Percentiles rank a stretch among this genome's conserved stretches.
phyloP scores from a whole-genome alignment of 495 filamentous ascomycete genomes.

The Penicillium maclennaniae region DNA sequence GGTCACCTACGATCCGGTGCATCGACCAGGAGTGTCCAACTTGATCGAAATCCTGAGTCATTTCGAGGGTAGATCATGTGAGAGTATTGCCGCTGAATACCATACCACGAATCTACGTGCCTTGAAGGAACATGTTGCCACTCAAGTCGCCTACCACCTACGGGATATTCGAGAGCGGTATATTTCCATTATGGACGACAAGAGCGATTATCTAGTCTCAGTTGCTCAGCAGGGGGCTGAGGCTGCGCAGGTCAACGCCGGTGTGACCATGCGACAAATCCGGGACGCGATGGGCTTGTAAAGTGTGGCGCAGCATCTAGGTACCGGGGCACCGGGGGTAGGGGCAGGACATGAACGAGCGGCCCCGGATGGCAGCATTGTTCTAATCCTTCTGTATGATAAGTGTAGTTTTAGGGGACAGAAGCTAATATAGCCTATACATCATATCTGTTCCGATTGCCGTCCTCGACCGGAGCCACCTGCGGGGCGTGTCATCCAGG shows the following conservation, averaged over 20 bases:
- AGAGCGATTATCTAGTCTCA: constrained; percentile 52
- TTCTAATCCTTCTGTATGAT: background rate
- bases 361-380: background rate
- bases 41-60: constrained; percentile 71
- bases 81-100: constrained; percentile 54
- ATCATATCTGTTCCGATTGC: background rate
- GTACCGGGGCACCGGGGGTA: too few relatives aligned
- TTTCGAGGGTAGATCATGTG: constrained; percentile 50
- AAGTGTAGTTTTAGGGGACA: background rate
- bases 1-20: constrained; percentile 66
- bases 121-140: constrained; percentile 63
- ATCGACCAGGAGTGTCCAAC: constrained; percentile 81
- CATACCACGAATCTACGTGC: constrained; percentile 48
- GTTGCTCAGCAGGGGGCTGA: constrained; percentile 57
- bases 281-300: constrained; percentile 59
- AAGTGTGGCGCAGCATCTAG: constrained; percentile 1
- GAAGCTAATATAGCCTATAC: background rate
- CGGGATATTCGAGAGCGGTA: constrained; percentile 60
- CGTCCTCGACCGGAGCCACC: background rate
- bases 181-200: constrained; percentile 43
- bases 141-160: constrained; percentile 53
- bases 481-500: too few relatives aligned
- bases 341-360: background rate
- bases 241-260: constrained; percentile 61
- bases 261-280: constrained; percentile 62